phyloP scores from a whole-genome alignment of 345 rosid genomes.

The Gossypium mustelinum region DNA sequence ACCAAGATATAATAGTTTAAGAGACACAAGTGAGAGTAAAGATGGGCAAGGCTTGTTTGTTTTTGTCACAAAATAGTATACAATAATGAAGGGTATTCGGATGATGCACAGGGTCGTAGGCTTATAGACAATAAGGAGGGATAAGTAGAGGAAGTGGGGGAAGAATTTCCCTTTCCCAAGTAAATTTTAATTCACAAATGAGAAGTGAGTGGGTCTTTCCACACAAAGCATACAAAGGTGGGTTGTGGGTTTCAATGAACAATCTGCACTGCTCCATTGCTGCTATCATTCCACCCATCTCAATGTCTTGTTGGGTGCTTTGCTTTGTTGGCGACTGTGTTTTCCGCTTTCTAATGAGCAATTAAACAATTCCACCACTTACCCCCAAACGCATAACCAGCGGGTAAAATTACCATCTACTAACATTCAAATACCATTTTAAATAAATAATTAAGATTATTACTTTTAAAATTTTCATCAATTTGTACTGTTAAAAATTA shows the following conservation, averaged over 20 bases:
- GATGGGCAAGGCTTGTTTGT: background rate
- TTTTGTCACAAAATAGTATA: conserved; percentile 18
- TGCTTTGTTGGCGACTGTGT: conserved; percentile 7
- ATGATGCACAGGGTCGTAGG: background rate
- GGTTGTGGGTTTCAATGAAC: background rate
- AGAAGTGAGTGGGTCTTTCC: conserved; percentile 28
- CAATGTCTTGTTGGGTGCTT: background rate
- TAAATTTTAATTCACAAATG: background rate
- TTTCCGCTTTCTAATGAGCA: no score
- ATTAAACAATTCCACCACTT: no score
- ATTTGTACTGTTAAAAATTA: no score
- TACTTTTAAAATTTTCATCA: no score
- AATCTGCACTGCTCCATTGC: conserved; percentile 24
- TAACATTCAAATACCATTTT: no score
- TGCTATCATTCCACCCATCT: conserved; percentile 19
- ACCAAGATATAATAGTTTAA: background rate
- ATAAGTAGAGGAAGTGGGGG: conserved; percentile 7
- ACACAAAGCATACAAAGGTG: background rate
- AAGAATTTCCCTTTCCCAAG: conserved; percentile 16
- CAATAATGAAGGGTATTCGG: background rate
- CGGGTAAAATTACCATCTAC: no score
- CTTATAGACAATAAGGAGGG: conserved; percentile 19
- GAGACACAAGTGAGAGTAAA: background rate
- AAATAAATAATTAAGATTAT: no score
- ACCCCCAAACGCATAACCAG: no score